phyloP scores from a whole-genome alignment of 106 monocot species.

The Cymbidium sinense region DNA sequence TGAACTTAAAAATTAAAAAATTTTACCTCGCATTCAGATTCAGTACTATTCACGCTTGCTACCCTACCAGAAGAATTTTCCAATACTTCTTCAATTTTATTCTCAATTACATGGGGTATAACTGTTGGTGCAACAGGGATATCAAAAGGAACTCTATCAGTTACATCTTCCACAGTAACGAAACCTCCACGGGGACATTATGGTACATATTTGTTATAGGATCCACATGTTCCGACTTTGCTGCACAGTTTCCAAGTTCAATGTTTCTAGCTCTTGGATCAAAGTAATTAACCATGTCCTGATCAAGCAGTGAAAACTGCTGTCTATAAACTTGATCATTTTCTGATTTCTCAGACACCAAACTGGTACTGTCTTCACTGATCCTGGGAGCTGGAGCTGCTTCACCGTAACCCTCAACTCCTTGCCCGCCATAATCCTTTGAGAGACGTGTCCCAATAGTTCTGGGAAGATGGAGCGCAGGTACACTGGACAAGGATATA shows the following conservation, averaged over 20 bases:
- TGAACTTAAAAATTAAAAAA: neutral
- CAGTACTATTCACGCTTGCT: slow-evolving; percentile 23
- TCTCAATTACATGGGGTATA: slow-evolving; percentile 46
- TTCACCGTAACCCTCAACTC: slow-evolving; percentile 8
- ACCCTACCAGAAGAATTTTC: slow-evolving; percentile 16
- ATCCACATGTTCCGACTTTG: slow-evolving; percentile 1
- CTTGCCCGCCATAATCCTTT: slow-evolving; percentile 11
- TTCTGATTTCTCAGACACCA: slow-evolving; percentile 16
- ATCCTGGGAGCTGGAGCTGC: slow-evolving; percentile 11
- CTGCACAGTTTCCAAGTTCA: slow-evolving; percentile 1
- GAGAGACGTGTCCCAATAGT: slow-evolving; percentile 22
- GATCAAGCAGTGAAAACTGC: slow-evolving; percentile 53
- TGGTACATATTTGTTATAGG: neutral
- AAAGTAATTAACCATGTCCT: slow-evolving; percentile 17
- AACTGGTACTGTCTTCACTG: neutral
- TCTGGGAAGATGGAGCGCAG: slow-evolving; percentile 21
- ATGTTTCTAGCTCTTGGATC: slow-evolving; percentile 4
- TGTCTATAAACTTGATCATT: slow-evolving; percentile 11
- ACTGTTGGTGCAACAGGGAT: slow-evolving; percentile 27
- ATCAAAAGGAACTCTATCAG: slow-evolving; percentile 40
- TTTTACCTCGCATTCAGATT: slow-evolving; percentile 44
- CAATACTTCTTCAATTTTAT: slow-evolving; percentile 21
- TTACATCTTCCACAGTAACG: slow-evolving; percentile 75
- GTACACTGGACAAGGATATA: slow-evolving; percentile 7
- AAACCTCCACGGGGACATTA: slow-evolving; percentile 12